Evolutionary conservation across 1,284 basidiomycete species (phyloP).

Genomic region (Vanrija sp.): DNA sequence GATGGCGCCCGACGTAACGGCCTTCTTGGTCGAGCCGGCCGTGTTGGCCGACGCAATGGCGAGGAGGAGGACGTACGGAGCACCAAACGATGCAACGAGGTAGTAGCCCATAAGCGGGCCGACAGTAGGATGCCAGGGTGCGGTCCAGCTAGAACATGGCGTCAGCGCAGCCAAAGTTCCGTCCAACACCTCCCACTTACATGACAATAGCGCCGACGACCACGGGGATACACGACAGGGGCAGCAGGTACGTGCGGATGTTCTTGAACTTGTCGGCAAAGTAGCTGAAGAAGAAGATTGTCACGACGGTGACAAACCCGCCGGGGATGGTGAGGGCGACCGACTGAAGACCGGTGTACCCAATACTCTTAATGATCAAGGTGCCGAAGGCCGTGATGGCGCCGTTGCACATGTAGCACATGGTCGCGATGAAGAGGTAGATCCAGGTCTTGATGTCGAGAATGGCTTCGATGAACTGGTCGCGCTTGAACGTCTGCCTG

Average conservation of each 20-base stretch:
- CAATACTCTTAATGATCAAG: constrained; percentile 51
- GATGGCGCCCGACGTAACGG: constrained; percentile 46
- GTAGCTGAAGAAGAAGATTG: constrained; percentile 49
- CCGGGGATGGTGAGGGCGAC: constrained; percentile 51
- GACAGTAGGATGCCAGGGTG: constrained; percentile 49
- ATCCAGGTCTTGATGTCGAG: constrained; percentile 52
- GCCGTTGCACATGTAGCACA: constrained; percentile 47
- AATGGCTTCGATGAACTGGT: constrained; percentile 50
- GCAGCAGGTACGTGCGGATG: constrained; percentile 48
- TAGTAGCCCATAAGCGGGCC: constrained; percentile 54
- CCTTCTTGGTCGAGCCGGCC: constrained; percentile 53
- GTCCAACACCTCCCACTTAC: not conserved
- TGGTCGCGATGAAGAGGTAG: constrained; percentile 48
- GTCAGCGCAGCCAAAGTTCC: not conserved
- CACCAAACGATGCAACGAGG: constrained; percentile 50
- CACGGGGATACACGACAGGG: constrained; percentile 52
- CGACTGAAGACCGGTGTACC: constrained; percentile 50
- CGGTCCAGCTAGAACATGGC: constrained; percentile 48
- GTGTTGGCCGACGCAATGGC: constrained; percentile 51
- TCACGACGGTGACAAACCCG: constrained; percentile 51
- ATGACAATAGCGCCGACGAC: constrained; percentile 50
- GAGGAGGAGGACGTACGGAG: constrained; percentile 53
- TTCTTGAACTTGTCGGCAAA: constrained; percentile 47
- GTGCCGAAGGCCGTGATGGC: constrained; percentile 53
- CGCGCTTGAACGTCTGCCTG: constrained; percentile 39